A percentile compares a stretch with the other conserved stretches of the same genome.
Conservation (phyloP, 768 basidiomycete species). For the Hypsizygus marmoreus region DNA sequence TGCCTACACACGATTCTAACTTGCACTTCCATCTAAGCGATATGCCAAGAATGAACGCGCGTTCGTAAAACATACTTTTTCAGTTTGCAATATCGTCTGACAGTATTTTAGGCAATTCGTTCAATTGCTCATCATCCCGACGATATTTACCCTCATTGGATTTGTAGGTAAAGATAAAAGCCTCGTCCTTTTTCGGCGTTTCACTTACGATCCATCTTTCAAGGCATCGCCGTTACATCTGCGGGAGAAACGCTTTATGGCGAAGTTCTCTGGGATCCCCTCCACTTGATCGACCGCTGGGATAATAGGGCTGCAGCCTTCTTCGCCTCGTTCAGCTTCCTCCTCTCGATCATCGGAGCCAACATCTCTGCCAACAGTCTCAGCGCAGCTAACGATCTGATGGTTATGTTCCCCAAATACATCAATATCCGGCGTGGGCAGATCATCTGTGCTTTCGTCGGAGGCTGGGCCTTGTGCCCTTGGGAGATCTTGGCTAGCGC, state of each 20-base stretch:
- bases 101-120: slow-evolving; percentile 58
- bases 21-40: slow-evolving; percentile 39
- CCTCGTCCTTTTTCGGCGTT: background rate
- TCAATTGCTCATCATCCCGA: slow-evolving; percentile 75
- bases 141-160: slow-evolving; percentile 73
- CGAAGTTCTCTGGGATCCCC: slow-evolving; percentile 68
- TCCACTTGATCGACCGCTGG: slow-evolving; percentile 76
- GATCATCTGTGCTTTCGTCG: slow-evolving; percentile 76
- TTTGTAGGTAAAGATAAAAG: slow-evolving; percentile 51
- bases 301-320: slow-evolving; percentile 85
- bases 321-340: slow-evolving; percentile 77
- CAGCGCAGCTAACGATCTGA: slow-evolving; percentile 83
- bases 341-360: slow-evolving; percentile 68
- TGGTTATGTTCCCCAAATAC: slow-evolving; percentile 71
- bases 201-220: background rate
- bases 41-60: slow-evolving; percentile 71
- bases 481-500: slow-evolving; percentile 82
- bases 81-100: background rate
- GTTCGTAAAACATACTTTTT: slow-evolving; percentile 40
- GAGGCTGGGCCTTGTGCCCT: slow-evolving; percentile 84
- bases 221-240: slow-evolving; percentile 75
- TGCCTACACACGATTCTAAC: background rate
- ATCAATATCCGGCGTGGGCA: slow-evolving; percentile 84
- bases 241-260: slow-evolving; percentile 77
- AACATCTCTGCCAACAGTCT: slow-evolving; percentile 78